These are phyloP conservation scores for Cyberlindnera maritima DNA, from an alignment of 805 yeast species.

Conservation along the genomic window DNA sequence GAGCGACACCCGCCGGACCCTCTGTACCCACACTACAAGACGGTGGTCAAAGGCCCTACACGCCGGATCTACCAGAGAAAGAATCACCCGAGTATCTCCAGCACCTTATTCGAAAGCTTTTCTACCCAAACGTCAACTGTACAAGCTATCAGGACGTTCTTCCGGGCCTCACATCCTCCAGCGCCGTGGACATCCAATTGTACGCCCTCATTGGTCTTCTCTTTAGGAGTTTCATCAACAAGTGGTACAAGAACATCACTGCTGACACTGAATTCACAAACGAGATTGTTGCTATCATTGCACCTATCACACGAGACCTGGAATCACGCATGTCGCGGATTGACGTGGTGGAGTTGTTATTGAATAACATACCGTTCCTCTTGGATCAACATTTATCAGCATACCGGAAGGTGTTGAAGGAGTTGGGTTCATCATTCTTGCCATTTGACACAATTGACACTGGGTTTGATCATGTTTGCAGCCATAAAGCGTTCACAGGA, in stretches of 20 bases:
- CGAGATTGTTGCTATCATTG: slow-evolving; percentile 39
- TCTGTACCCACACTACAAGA: slow-evolving; percentile 1
- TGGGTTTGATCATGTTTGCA: slow-evolving; percentile 33
- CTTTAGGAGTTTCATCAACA: slow-evolving; percentile 42
- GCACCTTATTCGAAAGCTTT: slow-evolving; percentile 25
- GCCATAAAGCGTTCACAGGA: slow-evolving; percentile 33
- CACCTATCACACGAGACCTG: slow-evolving; percentile 38
- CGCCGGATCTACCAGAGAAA: slow-evolving; percentile 7
- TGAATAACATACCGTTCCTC: slow-evolving; percentile 45
- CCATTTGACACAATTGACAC: slow-evolving; percentile 32
- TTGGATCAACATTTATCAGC: slow-evolving; percentile 37
- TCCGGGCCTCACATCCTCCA: slow-evolving; percentile 39
- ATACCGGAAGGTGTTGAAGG: slow-evolving; percentile 28
- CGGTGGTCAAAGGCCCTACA: too few species aligned
- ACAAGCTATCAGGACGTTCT: slow-evolving; percentile 26
- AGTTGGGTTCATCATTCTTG: slow-evolving; percentile 31
- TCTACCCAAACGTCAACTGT: slow-evolving; percentile 24
- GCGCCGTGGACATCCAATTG: slow-evolving; percentile 41
- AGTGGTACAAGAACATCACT: slow-evolving; percentile 43
- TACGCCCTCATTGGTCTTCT: slow-evolving; percentile 46
- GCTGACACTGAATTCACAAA: slow-evolving; percentile 39
- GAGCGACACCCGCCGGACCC: slow-evolving; percentile 5
- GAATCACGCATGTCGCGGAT: slow-evolving; percentile 33
- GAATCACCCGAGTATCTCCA: slow-evolving; percentile 28
- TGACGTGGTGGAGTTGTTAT: slow-evolving; percentile 35